Evolutionary conservation across 2,329 filamentous ascomycete species (phyloP).

Genomic region (Nemania diffusa): DNA sequence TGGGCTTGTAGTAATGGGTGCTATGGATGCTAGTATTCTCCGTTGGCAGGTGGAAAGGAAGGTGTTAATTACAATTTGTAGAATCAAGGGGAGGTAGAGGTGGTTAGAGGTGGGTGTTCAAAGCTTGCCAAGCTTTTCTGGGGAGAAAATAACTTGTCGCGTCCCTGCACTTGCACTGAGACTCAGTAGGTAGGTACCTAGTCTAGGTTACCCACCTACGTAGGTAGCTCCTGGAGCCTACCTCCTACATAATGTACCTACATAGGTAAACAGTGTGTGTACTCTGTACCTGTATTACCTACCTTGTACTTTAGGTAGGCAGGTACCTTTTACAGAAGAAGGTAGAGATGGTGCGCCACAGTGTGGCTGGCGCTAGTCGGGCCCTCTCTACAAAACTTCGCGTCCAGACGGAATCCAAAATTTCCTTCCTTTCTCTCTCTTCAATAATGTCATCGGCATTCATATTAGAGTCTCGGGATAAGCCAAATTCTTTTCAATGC

Average conservation of each 20-base stretch:
- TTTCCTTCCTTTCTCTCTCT: slow-evolving; percentile 58
- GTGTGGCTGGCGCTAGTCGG: slow-evolving; percentile 34
- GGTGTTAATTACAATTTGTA: background rate
- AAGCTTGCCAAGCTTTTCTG: slow-evolving; percentile 16
- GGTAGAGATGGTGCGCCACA: slow-evolving; percentile 17
- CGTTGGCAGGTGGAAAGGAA: background rate
- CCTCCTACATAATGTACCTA: too few relatives aligned
- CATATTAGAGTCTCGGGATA: slow-evolving; percentile 99
- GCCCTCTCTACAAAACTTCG: slow-evolving; percentile 24
- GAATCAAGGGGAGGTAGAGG: background rate
- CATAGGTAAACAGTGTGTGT: too few relatives aligned
- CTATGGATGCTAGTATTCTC: background rate
- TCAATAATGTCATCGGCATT: slow-evolving; percentile 84
- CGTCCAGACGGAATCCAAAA: slow-evolving; percentile 19
- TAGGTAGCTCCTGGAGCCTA: background rate
- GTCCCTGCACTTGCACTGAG: background rate
- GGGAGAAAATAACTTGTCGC: slow-evolving; percentile 20
- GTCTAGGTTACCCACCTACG: too few relatives aligned
- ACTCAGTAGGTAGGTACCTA: too few relatives aligned
- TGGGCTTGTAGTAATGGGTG: background rate
- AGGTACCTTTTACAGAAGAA: background rate
- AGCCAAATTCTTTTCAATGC: slow-evolving; percentile 76
- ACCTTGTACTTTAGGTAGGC: too few relatives aligned
- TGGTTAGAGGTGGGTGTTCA: slow-evolving; percentile 1
- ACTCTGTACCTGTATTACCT: background rate